A percentile compares a stretch with the other conserved stretches of the same genome.
Conservation (phyloP, 1,284 basidiomycete genomes). For the Sanghuangporus weigelae region DNA sequence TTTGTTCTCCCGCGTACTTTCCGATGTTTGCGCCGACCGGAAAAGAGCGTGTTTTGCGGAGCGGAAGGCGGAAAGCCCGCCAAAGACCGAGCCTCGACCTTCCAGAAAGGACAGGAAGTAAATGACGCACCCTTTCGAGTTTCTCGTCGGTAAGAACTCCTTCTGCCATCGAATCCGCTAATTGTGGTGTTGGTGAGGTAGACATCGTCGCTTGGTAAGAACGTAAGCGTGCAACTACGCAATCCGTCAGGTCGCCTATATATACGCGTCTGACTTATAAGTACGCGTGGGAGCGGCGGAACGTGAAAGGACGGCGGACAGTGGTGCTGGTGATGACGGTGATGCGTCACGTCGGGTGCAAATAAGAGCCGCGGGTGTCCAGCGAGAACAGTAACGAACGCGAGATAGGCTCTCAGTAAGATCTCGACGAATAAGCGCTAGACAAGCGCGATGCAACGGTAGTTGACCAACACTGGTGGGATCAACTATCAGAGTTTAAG, state of each 20-base stretch:
- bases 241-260: no score
- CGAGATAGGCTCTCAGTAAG: no score
- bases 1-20: not conserved
- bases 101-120: not conserved
- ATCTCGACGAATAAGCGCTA: no score
- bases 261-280: not conserved
- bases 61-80: not conserved
- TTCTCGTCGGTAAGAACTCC: constrained; percentile 12
- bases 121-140: constrained; percentile 11
- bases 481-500: not conserved
- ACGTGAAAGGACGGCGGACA: no score
- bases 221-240: not conserved
- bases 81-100: not conserved
- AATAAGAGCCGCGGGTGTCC: no score
- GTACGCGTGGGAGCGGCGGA: not conserved
- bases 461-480: not conserved
- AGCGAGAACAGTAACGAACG: no score
- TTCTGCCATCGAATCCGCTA: not conserved
- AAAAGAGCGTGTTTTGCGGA: not conserved
- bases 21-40: not conserved
- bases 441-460: no score
- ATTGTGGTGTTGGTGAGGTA: not conserved
- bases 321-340: no score
- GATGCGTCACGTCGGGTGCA: no score
- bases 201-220: not conserved